These are phyloP conservation scores for Metschnikowia reukaufii DNA, from an alignment of 805 yeast genomes.

Conservation along the genomic window DNA sequence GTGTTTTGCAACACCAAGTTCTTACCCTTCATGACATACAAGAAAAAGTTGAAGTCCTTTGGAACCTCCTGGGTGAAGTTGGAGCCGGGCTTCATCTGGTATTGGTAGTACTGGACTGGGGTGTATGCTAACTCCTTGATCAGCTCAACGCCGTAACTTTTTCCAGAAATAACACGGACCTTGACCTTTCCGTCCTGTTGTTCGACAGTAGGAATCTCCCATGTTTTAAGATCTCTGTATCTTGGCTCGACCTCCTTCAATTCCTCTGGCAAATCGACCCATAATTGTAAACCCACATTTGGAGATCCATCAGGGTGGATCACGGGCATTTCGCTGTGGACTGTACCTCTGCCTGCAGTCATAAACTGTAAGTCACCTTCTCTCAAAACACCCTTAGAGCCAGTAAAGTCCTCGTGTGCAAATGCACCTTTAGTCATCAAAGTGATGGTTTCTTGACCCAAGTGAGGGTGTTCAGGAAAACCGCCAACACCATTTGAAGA, in stretches of 20 bases:
- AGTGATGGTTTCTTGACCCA: slow-evolving; percentile 82
- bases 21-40: slow-evolving; percentile 66
- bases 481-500: slow-evolving; percentile 64
- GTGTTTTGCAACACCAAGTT: slow-evolving; percentile 47
- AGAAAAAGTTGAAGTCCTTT: slow-evolving; percentile 61
- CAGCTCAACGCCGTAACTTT: slow-evolving; percentile 72
- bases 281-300: slow-evolving; percentile 67
- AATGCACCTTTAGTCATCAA: slow-evolving; percentile 62
- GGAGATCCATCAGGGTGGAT: slow-evolving; percentile 34
- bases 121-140: slow-evolving; percentile 76
- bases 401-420: slow-evolving; percentile 87
- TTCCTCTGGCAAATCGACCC: slow-evolving; percentile 43
- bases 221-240: slow-evolving; percentile 70
- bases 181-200: slow-evolving; percentile 61
- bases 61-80: slow-evolving; percentile 60
- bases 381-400: slow-evolving; percentile 70
- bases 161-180: slow-evolving; percentile 77
- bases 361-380: slow-evolving; percentile 89
- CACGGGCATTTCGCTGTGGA: slow-evolving; percentile 85
- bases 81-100: slow-evolving; percentile 63
- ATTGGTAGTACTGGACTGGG: slow-evolving; percentile 71
- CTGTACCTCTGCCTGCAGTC: slow-evolving; percentile 90
- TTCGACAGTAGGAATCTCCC: slow-evolving; percentile 68
- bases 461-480: slow-evolving; percentile 82
- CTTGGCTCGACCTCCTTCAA: slow-evolving; percentile 53